A percentile compares a stretch with the other conserved stretches of the same genome.
Conservation (phyloP, 306 rosid species). For the Prunus davidiana region DNA sequence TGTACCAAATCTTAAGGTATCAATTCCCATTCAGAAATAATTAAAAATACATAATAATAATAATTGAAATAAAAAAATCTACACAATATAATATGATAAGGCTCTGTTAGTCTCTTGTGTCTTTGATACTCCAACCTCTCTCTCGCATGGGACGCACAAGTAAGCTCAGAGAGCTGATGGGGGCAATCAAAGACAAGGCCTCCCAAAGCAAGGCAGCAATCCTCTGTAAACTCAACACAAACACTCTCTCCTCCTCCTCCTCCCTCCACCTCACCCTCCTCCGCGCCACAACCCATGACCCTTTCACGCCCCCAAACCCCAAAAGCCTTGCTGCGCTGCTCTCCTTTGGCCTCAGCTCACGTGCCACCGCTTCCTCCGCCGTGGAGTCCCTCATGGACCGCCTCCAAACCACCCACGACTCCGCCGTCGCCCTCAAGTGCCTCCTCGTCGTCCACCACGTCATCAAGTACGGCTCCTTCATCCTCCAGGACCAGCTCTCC, state of each 20-base stretch:
- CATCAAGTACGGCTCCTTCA: conserved; percentile 60
- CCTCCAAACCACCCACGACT: conserved; percentile 57
- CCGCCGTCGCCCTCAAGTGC: conserved; percentile 91
- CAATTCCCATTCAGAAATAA: too few relatives aligned
- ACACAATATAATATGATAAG: too few relatives aligned
- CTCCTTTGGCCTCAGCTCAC: conserved; percentile 63
- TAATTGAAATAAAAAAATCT: too few relatives aligned
- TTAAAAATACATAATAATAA: too few relatives aligned
- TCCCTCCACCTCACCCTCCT: conserved; percentile 51
- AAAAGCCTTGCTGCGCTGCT: conserved; percentile 58
- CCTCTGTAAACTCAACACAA: conserved; percentile 41
- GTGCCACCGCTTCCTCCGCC: conserved; percentile 70
- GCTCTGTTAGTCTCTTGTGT: too few relatives aligned
- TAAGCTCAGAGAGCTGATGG: conserved; percentile 47
- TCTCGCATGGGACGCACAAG: conserved; percentile 32
- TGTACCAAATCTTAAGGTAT: too few relatives aligned
- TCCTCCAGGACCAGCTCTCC: conserved; percentile 85
- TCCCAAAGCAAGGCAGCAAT: conserved; percentile 79
- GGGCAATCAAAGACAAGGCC: conserved; percentile 77
- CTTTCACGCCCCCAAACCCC: conserved; percentile 47
- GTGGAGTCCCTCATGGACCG: conserved; percentile 79
- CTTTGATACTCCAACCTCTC: too few relatives aligned
- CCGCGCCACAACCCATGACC: conserved; percentile 79
- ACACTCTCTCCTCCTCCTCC: conserved; percentile 25
- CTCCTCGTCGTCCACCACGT: conserved; percentile 73